Evolutionary conservation across 2,329 filamentous ascomycete species (phyloP).

Genomic region (Parafenestella ontariensis): DNA sequence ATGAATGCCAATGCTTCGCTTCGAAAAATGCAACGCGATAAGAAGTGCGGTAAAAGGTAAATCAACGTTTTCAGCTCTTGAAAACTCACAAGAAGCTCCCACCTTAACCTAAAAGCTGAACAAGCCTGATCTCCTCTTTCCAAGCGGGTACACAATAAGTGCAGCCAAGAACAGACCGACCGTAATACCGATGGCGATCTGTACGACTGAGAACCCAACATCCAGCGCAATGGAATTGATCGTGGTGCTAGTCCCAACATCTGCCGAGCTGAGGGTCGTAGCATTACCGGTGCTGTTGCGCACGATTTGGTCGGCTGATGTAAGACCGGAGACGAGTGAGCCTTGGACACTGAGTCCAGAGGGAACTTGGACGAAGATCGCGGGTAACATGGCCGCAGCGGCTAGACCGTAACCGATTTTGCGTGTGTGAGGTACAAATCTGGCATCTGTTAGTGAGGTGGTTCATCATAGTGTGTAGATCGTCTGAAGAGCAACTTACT

Average conservation of each 20-base stretch:
- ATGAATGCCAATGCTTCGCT: conserved; percentile 12
- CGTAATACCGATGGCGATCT: conserved; percentile 60
- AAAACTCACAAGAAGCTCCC: neutral
- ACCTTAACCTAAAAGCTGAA: conserved; percentile 40
- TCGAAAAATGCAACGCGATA: neutral
- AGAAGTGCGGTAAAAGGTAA: too few species aligned
- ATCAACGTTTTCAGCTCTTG: too few species aligned
- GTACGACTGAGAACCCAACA: conserved; percentile 57
- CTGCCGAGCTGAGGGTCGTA: conserved; percentile 44
- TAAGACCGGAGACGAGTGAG: conserved; percentile 63
- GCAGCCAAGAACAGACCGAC: conserved; percentile 58
- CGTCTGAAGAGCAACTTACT: conserved; percentile 3
- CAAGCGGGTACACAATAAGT: conserved; percentile 58
- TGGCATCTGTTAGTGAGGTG: neutral
- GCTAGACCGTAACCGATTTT: conserved; percentile 75
- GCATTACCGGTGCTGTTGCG: conserved; percentile 54
- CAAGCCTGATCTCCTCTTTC: conserved; percentile 54
- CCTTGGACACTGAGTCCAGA: conserved; percentile 66
- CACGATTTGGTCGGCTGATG: conserved; percentile 63
- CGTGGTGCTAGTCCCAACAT: conserved; percentile 25
- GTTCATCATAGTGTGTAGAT: neutral
- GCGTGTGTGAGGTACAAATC: conserved; percentile 38
- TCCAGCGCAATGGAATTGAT: conserved; percentile 56
- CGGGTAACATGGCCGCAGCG: conserved; percentile 83
- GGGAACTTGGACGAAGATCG: conserved; percentile 76